Base-by-base conservation (phyloP, 2,329 filamentous ascomycete genomes). In the Rhynchosporium graminicola region DNA sequence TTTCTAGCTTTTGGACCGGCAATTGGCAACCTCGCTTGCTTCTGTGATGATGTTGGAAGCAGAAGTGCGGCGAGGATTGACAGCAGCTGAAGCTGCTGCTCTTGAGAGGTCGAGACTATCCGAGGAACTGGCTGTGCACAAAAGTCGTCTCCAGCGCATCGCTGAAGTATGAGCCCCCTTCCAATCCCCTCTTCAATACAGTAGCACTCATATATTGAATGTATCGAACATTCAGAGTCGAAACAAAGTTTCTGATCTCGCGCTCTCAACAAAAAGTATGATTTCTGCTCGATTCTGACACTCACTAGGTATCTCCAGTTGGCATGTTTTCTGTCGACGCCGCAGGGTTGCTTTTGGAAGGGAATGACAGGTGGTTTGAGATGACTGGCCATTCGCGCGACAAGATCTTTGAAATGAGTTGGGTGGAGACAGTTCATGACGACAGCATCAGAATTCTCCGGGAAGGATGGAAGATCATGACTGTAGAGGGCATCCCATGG, bases 21-120 rank as follows among this genome's bases (percentile, higher is more conserved):
- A 93, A 72, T 78, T 94, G 1, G 89, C 87, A 4, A 94, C 90
- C 0, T 92, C 90, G 0, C 80, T 94, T 72, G 90, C 90, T 0
- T 93, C 90, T 0, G 90, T 92, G 0, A 88, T 92, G 0, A 76
- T 94, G 2, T 92, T 93, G 62, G 90, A 93, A 73, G 89, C 92
- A 66, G 91, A 94, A 71, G 91, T 93, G 67, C 83, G 83, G 57
- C 82, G 89, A 64, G 88, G 89, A 0, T 86, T 90, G 71, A 83
- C 81, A 69, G 90, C 89, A 2, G 91, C 90, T 15, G 85, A 85
- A 63, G 79, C 91, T 42, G 91, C 91, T 7, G 88, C 89, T 2
- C 76, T 89, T 63, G 90, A 95, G 54, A 52, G 67, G 13, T 54
- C 62, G 10, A 64, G 66, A 29, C 46, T 73, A n/a, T 68, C 65